Evolutionary conservation across 1,139 yeast genomes (phyloP).

Genomic region (Nakaseomyces delphensis): DNA sequence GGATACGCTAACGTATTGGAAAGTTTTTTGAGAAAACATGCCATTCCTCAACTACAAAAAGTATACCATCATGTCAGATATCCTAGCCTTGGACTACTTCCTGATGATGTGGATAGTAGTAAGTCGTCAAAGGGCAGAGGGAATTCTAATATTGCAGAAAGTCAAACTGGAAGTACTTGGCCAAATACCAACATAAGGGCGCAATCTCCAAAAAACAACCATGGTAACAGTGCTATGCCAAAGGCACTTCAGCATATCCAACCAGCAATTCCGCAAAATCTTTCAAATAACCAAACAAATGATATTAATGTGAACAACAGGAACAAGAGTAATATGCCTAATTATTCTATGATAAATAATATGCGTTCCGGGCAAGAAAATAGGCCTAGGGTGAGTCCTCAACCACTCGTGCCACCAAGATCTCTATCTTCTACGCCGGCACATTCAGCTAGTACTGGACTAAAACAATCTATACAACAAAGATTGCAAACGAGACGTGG

Average conservation of each 20-base stretch:
- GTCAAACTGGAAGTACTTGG: neutral
- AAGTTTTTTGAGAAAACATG: conserved; percentile 43
- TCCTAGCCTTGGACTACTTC: conserved; percentile 71
- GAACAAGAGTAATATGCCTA: neutral
- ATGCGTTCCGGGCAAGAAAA: neutral
- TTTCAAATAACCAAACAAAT: neutral
- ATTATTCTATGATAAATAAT: neutral
- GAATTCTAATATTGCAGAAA: neutral
- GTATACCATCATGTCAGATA: conserved; percentile 42
- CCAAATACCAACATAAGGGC: neutral
- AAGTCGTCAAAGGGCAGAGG: no score
- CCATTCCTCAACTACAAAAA: conserved; percentile 43
- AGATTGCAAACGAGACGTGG: conserved; percentile 56
- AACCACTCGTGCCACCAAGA: conserved; percentile 2
- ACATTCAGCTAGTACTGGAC: neutral
- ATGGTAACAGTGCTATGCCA: neutral
- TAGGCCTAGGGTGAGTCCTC: neutral
- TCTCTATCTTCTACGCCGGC: neutral
- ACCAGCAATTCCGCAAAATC: neutral
- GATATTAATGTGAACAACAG: neutral
- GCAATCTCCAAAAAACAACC: neutral
- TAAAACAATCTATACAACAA: conserved; percentile 14
- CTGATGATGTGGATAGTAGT: conserved; percentile 37
- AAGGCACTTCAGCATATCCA: neutral
- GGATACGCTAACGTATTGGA: conserved; percentile 67